phyloP scores from a whole-genome alignment of 2,329 filamentous ascomycete species.

The Coniochaeta sp. region DNA sequence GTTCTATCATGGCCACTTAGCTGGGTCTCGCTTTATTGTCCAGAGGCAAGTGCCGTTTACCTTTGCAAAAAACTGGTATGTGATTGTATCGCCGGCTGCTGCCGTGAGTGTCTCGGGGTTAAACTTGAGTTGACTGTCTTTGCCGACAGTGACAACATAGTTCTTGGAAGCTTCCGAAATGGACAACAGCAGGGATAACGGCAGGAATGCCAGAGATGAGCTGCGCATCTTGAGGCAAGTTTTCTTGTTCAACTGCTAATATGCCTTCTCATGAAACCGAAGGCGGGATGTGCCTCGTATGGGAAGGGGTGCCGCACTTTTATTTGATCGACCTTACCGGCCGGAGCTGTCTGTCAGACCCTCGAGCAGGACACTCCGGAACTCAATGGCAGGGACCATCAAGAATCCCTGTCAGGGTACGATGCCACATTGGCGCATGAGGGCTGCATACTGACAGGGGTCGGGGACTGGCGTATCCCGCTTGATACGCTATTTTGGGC shows the following conservation, averaged over 20 bases:
- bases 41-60: conserved; percentile 9
- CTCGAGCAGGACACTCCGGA: not conserved
- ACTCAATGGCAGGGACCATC: not conserved
- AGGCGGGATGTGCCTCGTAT: not conserved
- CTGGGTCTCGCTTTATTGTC: not conserved
- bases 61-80: conserved; percentile 31
- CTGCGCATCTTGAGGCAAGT: conserved; percentile 19
- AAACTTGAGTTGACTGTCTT: conserved; percentile 26
- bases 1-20: conserved; percentile 17
- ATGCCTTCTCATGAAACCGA: not conserved
- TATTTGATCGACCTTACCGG: not conserved
- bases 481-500: not conserved
- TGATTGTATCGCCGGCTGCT: conserved; percentile 27
- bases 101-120: conserved; percentile 26
- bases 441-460: not conserved
- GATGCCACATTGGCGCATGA: not conserved
- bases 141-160: conserved; percentile 29
- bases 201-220: conserved; percentile 14
- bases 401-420: not conserved
- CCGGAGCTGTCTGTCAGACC: not conserved
- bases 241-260: not conserved
- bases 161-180: conserved; percentile 17
- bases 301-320: not conserved
- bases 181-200: conserved; percentile 16
- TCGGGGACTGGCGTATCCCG: not conserved